Evolutionary conservation across 768 basidiomycete species (phyloP).

Genomic region (Russula dissimulans): DNA sequence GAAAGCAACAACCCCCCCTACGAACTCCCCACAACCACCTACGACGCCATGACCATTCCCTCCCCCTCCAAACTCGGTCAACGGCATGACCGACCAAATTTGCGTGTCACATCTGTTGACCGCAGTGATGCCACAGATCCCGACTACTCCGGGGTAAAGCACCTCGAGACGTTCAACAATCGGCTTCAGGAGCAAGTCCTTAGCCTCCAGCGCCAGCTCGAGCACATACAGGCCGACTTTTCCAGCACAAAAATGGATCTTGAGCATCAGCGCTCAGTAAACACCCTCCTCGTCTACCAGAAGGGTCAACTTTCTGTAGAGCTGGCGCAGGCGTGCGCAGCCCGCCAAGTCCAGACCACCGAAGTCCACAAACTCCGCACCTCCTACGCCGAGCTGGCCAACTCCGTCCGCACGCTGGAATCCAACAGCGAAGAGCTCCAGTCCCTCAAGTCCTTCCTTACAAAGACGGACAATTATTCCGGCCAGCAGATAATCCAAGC

Average conservation of each 20-base stretch:
- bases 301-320: constrained; percentile 17
- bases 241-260: constrained; percentile 19
- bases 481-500: constrained; percentile 29
- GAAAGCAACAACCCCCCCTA: constrained; percentile 10
- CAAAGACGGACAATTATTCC: constrained; percentile 29
- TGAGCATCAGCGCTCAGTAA: constrained; percentile 15
- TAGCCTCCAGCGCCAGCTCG: constrained; percentile 18
- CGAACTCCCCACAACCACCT: constrained; percentile 15
- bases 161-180: constrained; percentile 15
- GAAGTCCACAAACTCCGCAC: constrained; percentile 21
- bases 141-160: neutral
- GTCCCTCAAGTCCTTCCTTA: constrained; percentile 28
- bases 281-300: constrained; percentile 17
- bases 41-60: constrained; percentile 2
- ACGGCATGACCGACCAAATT: constrained; percentile 13
- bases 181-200: constrained; percentile 17
- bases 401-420: constrained; percentile 21
- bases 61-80: constrained; percentile 6
- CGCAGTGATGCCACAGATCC: neutral
- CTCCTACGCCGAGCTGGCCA: constrained; percentile 21
- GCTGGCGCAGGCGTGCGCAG: constrained; percentile 9
- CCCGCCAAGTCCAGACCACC: constrained; percentile 5
- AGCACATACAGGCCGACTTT: constrained; percentile 18
- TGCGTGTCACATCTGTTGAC: neutral
- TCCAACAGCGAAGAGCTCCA: constrained; percentile 25